Evolutionary conservation across 225 moss, liverwort and hornwort genomes (phyloP), one percentile per base, ranked within the genome.

Genomic region (Takakia lepidozioides): DNA sequence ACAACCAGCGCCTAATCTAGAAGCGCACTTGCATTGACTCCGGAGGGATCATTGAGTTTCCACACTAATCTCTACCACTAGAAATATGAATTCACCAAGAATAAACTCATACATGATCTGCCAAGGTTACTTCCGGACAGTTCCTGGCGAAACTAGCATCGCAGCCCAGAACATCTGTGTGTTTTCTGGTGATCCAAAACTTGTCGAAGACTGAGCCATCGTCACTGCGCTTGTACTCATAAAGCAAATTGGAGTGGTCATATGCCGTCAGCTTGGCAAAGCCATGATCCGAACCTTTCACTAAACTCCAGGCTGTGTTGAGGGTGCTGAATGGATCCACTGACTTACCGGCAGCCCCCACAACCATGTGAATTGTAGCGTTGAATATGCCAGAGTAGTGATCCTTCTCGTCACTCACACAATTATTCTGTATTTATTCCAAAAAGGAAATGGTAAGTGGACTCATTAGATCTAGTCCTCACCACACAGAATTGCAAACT

Each of bases 301-400:
- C 59, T 17, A 77, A 41, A 53, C 84, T 87, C 87, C 87, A 87
- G 15, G 63, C 46, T 30, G 80, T 69, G 36, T 58, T 47, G 36
- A 71, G 24, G 16, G 58, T 29, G 16, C 64, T 59, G 23, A 73
- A 87, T 1, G 3, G 3, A 15, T 43, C 42, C 39, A 72, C 36
- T 10, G 65, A 46, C 32, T 61, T 55, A 45, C 83, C 83, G 52
- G 64, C 87, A 23, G 69, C 75, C 21, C 83, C 83, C 50, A 58
- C 74, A 25, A 75, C 71, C 10, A 87, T 50, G 61, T 87, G 76
- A 20, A 83, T 83, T 4, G 83, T 83, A 18, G 68, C 80, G 37
- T 87, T 83, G 51, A 76, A 83, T 29, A 64, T 69, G 53, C 87
- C 83, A 24, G 87, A 71, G 55, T 68, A 87, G 61, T 74, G 48